Percentiles rank a stretch among this genome's conserved stretches.
Evolutionary conservation across 768 basidiomycete genomes (phyloP).

Genomic region (Terana coerulea): DNA sequence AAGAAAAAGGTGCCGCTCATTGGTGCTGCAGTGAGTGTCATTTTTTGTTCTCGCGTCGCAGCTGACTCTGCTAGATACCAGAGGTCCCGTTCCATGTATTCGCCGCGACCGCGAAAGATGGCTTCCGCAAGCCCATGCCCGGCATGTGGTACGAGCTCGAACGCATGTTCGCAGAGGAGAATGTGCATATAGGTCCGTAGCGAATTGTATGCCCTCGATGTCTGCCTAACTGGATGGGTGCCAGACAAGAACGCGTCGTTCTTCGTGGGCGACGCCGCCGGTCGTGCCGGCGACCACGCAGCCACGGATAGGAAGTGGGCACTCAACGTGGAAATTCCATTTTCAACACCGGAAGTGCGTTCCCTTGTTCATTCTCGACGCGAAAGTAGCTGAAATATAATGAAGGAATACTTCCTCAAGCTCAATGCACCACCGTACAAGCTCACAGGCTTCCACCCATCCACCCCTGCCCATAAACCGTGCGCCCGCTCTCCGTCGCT

Average conservation of each 20-base stretch:
- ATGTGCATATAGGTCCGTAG: conserved; percentile 59
- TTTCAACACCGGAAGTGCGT: conserved; percentile 81
- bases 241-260: conserved; percentile 65
- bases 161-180: conserved; percentile 52
- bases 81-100: conserved; percentile 73
- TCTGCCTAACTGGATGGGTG: neutral
- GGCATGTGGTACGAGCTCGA: conserved; percentile 83
- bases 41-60: neutral
- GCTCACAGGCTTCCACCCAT: conserved; percentile 70
- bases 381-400: neutral
- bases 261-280: conserved; percentile 90
- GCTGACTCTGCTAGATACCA: conserved; percentile 46
- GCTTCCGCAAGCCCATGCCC: conserved; percentile 80
- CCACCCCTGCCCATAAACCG: conserved; percentile 33
- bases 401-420: conserved; percentile 79
- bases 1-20: conserved; percentile 72
- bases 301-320: conserved; percentile 87
- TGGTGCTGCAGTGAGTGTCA: conserved; percentile 49
- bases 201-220: neutral
- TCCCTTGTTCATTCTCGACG: neutral
- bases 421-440: conserved; percentile 37
- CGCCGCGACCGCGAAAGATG: conserved; percentile 72
- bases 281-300: conserved; percentile 71
- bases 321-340: conserved; percentile 65
- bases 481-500: conserved; percentile 4